phyloP scores from a whole-genome alignment of 1,139 yeast species.

The Geotrichum restrictum region DNA sequence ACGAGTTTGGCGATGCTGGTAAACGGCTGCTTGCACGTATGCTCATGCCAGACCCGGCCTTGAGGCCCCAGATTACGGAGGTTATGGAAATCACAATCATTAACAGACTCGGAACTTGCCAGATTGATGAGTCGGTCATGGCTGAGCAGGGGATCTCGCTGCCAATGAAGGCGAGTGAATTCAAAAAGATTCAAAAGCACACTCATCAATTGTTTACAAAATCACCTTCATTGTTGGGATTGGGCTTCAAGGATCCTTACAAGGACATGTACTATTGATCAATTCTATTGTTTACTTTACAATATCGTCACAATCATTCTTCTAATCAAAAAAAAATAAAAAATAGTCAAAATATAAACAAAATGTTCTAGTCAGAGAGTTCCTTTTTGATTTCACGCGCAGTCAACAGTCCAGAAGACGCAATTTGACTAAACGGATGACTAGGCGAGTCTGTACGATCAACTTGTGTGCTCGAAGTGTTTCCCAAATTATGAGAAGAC shows the following conservation, averaged over 20 bases:
- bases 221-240: constrained; percentile 15
- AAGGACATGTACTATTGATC: constrained; percentile 14
- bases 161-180: constrained; percentile 5
- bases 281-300: neutral
- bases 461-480: neutral
- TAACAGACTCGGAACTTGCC: constrained; percentile 13
- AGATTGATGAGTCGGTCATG: constrained; percentile 3
- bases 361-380: neutral
- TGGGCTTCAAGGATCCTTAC: constrained; percentile 20
- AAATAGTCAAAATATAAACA: too few relatives aligned
- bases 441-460: neutral
- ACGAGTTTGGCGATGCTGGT: constrained; percentile 32
- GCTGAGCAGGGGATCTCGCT: neutral
- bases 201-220: constrained; percentile 9
- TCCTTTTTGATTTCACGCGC: constrained; percentile 11
- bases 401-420: constrained; percentile 1
- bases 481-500: neutral
- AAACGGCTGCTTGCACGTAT: constrained; percentile 40
- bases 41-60: constrained; percentile 66
- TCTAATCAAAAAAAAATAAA: too few relatives aligned
- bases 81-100: constrained; percentile 40
- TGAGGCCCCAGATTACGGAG: constrained; percentile 74
- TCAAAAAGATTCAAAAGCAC: constrained; percentile 14
- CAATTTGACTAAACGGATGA: constrained; percentile 9
- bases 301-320: neutral